phyloP scores from a whole-genome alignment of 352 stramenopile species.

The Saprolegnia diclina region DNA sequence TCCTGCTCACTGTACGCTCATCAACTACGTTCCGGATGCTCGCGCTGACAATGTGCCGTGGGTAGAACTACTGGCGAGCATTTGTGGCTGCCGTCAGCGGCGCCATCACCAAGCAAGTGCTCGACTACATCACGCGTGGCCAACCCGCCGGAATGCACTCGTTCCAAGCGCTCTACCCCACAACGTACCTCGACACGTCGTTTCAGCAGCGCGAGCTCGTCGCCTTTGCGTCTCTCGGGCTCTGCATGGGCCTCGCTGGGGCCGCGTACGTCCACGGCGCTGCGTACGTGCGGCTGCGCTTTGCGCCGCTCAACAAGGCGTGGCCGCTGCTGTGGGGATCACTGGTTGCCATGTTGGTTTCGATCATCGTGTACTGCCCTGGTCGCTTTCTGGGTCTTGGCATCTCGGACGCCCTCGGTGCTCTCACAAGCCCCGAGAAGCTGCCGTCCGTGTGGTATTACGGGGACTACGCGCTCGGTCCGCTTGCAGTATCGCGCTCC shows the following conservation, averaged over 20 bases:
- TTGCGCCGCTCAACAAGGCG: conserved; percentile 45
- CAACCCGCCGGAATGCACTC: conserved; percentile 17
- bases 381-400: conserved; percentile 5
- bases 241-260: conserved; percentile 45
- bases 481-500: conserved; percentile 39
- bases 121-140: conserved; percentile 24
- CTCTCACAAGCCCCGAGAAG: neutral
- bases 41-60: too few species aligned
- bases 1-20: conserved; percentile 53
- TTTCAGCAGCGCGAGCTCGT: conserved; percentile 47
- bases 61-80: conserved; percentile 80
- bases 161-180: conserved; percentile 26
- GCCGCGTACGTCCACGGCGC: conserved; percentile 36
- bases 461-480: conserved; percentile 40
- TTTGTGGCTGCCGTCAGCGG: conserved; percentile 80
- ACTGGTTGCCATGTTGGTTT: conserved; percentile 51
- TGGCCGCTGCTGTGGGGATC: conserved; percentile 47
- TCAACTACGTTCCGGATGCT: neutral
- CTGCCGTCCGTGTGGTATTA: conserved; percentile 4
- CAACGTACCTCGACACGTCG: conserved; percentile 30
- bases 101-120: conserved; percentile 64
- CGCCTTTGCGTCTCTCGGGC: conserved; percentile 41
- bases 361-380: conserved; percentile 38
- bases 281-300: conserved; percentile 49
- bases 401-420: conserved; percentile 7